Conservation (phyloP, 2,329 filamentous ascomycete species). For the Emericellopsis atlantica region DNA sequence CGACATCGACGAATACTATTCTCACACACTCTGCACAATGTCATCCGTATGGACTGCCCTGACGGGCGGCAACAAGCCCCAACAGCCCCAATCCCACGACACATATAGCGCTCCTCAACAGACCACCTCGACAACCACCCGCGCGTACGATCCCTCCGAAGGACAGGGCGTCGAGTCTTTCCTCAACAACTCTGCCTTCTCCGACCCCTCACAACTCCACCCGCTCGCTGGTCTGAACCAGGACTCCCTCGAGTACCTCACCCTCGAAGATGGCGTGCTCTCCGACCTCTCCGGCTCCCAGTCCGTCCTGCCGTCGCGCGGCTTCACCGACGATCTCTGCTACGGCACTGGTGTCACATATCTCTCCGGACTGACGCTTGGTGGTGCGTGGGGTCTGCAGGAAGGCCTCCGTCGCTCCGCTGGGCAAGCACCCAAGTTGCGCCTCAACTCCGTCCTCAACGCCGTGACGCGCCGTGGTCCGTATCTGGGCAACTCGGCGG, state of each 20-base stretch:
- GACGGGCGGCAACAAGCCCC: constrained; percentile 43
- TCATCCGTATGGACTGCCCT: constrained; percentile 49
- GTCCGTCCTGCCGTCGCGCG: constrained; percentile 83
- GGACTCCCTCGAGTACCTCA: constrained; percentile 88
- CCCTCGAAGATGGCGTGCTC: constrained; percentile 81
- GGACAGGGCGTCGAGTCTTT: constrained; percentile 79
- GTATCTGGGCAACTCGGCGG: constrained; percentile 91
- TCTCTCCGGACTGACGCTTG: constrained; percentile 70
- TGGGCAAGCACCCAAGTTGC: constrained; percentile 71
- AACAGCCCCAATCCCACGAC: constrained; percentile 20
- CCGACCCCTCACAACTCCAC: constrained; percentile 82
- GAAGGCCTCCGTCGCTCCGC: constrained; percentile 78
- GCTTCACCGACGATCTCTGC: constrained; percentile 96
- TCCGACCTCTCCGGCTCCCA: constrained; percentile 76
- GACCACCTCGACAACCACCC: constrained; percentile 6
- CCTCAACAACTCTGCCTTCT: constrained; percentile 60
- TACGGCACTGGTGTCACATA: constrained; percentile 96
- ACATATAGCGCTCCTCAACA: constrained; percentile 10
- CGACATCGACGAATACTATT: no score
- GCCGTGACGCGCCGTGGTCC: constrained; percentile 85
- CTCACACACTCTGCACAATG: constrained; percentile 22
- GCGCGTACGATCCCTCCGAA: constrained; percentile 56
- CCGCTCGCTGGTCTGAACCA: constrained; percentile 87
- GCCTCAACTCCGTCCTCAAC: constrained; percentile 89
- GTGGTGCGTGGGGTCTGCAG: constrained; percentile 83